phyloP scores from a whole-genome alignment of 768 basidiomycete species.

The Asterophora lycoperdoides region DNA sequence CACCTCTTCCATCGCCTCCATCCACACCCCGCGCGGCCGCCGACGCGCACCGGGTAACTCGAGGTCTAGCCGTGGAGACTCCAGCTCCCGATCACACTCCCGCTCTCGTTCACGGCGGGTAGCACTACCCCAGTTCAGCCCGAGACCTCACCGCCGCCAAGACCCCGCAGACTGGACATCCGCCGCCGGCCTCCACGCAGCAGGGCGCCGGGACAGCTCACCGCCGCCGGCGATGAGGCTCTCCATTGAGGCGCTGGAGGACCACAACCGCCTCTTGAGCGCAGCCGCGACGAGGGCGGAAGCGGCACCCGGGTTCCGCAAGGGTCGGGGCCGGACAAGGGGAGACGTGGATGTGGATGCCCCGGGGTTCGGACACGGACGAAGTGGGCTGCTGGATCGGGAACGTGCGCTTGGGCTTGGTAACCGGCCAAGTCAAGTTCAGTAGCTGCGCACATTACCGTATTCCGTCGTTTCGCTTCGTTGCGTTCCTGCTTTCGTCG shows the following conservation, averaged over 20 bases:
- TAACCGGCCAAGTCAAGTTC: conserved; percentile 12
- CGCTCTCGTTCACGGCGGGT: conserved; percentile 31
- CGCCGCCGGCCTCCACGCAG: conserved; percentile 47
- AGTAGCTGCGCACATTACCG: conserved; percentile 4
- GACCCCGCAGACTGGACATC: no score
- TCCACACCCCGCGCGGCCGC: conserved; percentile 52
- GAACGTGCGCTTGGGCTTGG: conserved; percentile 25
- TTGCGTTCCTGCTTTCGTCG: conserved; percentile 5
- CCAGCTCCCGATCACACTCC: conserved; percentile 39
- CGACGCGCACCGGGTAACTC: conserved; percentile 36
- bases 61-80: conserved; percentile 26
- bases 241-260: conserved; percentile 27
- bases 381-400: conserved; percentile 55
- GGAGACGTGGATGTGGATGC: conserved; percentile 47
- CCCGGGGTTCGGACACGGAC: conserved; percentile 60
- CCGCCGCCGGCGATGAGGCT: conserved; percentile 48
- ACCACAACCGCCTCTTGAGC: conserved; percentile 23
- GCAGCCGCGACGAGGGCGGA: conserved; percentile 22
- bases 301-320: conserved; percentile 23
- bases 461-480: background rate
- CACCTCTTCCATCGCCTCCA: conserved; percentile 25
- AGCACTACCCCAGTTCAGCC: conserved; percentile 8
- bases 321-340: conserved; percentile 50
- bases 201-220: conserved; percentile 52
- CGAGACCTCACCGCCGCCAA: conserved; percentile 14